A percentile compares a stretch with the other conserved stretches of the same genome.
Conservation (phyloP, 257 asterid species). For the Catharanthus roseus region DNA sequence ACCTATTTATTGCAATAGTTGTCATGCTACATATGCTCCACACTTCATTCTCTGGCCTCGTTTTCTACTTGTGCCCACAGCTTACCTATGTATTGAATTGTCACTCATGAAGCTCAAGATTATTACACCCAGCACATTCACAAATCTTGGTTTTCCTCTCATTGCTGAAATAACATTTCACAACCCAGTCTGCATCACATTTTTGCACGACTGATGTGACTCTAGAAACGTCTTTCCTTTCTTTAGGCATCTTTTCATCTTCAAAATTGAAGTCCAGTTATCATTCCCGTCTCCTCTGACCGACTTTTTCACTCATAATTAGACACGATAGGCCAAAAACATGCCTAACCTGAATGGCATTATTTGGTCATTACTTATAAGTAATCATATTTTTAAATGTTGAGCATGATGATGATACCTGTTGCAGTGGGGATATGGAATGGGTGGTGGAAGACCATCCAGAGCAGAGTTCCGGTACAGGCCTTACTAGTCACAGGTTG, state of each 20-base stretch:
- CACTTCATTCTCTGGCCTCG: too few relatives aligned
- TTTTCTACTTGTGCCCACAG: too few relatives aligned
- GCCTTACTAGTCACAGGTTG: constrained; percentile 48
- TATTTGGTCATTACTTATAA: neutral
- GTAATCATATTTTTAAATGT: neutral
- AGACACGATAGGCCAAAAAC: neutral
- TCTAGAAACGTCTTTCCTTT: neutral
- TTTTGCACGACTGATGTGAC: neutral
- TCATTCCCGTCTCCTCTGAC: neutral
- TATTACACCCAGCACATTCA: too few relatives aligned
- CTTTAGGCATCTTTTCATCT: neutral
- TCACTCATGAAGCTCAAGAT: too few relatives aligned
- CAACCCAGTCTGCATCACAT: neutral
- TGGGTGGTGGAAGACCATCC: constrained; percentile 74
- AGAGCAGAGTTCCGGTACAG: constrained; percentile 80
- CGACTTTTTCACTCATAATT: neutral
- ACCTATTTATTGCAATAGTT: neutral
- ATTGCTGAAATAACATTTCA: neutral
- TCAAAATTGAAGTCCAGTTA: neutral
- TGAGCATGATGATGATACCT: neutral
- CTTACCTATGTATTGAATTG: too few relatives aligned
- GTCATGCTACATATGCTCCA: too few relatives aligned
- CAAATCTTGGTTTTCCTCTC: too few relatives aligned
- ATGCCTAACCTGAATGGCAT: neutral
- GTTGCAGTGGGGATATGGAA: constrained; percentile 91